Evolutionary conservation across 352 stramenopile genomes (phyloP).

Genomic region (Phytopythium sindhum): DNA sequence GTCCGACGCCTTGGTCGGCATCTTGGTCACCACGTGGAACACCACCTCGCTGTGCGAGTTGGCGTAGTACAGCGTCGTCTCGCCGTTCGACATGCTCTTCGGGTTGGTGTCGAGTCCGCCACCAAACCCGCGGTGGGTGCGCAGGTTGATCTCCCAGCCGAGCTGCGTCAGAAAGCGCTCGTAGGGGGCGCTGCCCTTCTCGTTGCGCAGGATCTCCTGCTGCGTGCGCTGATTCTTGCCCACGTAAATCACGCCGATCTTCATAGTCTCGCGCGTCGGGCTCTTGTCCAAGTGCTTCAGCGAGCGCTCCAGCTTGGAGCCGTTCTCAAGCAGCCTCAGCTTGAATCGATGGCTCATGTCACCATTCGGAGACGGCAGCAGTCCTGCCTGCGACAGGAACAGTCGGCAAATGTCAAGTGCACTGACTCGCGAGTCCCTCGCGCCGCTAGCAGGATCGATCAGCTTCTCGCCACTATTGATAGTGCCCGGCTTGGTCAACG

Average conservation of each 20-base stretch:
- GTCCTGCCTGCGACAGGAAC: slow-evolving; percentile 72
- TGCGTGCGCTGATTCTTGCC: slow-evolving; percentile 68
- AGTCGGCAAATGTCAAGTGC: slow-evolving; percentile 79
- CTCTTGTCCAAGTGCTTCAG: slow-evolving; percentile 82
- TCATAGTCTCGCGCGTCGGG: slow-evolving; percentile 88
- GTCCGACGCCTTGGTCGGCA: slow-evolving; percentile 77
- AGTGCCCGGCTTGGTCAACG: slow-evolving; percentile 40
- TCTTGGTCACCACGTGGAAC: slow-evolving; percentile 87
- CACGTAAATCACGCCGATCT: slow-evolving; percentile 87
- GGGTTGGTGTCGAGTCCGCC: slow-evolving; percentile 79
- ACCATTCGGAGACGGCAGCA: slow-evolving; percentile 61
- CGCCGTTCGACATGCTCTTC: slow-evolving; percentile 76
- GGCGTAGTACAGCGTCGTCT: slow-evolving; percentile 73
- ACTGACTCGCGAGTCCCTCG: slow-evolving; percentile 47
- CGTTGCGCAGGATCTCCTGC: slow-evolving; percentile 80
- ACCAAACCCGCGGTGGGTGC: slow-evolving; percentile 65
- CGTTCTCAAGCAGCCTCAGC: slow-evolving; percentile 69
- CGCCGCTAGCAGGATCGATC: slow-evolving; percentile 23
- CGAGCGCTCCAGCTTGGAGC: slow-evolving; percentile 71
- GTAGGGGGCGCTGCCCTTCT: slow-evolving; percentile 60
- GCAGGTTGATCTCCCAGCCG: slow-evolving; percentile 74
- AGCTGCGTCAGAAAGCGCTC: slow-evolving; percentile 70
- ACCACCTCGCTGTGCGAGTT: slow-evolving; percentile 83
- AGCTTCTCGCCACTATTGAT: slow-evolving; percentile 23
- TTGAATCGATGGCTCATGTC: slow-evolving; percentile 52